Percentiles rank a stretch among this genome's conserved stretches.
phyloP scores from a whole-genome alignment of 768 basidiomycete species.

The Baorangia bicolor region DNA sequence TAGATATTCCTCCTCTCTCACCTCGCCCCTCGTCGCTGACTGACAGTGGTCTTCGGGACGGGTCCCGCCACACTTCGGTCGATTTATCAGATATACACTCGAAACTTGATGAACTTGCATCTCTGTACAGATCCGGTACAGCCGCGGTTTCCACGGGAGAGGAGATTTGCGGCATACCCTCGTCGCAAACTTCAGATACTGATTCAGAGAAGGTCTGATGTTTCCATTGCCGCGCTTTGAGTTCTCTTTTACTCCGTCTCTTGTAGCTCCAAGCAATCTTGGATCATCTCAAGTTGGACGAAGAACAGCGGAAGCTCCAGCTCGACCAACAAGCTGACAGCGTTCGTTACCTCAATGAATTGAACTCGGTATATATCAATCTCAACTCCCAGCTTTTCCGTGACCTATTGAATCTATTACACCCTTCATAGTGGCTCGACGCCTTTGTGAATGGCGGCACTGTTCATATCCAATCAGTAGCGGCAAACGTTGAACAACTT shows the following conservation, averaged over 20 bases:
- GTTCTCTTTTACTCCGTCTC: neutral
- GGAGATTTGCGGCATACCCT: neutral
- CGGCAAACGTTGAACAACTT: slow-evolving; percentile 58
- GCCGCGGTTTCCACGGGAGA: neutral
- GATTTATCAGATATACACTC: slow-evolving; percentile 32
- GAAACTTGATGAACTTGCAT: slow-evolving; percentile 40
- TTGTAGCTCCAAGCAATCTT: slow-evolving; percentile 45
- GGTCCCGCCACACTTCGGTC: neutral
- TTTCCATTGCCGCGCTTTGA: neutral
- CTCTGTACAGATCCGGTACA: slow-evolving; percentile 14
- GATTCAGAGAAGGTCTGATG: slow-evolving; percentile 22
- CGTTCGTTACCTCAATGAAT: slow-evolving; percentile 74
- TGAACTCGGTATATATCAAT: slow-evolving; percentile 55
- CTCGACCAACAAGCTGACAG: slow-evolving; percentile 71
- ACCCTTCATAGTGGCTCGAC: slow-evolving; percentile 67
- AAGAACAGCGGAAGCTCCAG: slow-evolving; percentile 46
- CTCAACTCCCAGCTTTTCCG: neutral
- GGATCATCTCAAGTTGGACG: slow-evolving; percentile 46
- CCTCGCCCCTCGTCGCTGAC: neutral
- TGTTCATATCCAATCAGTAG: slow-evolving; percentile 64
- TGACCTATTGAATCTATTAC: neutral
- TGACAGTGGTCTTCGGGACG: neutral
- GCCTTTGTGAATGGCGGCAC: slow-evolving; percentile 77
- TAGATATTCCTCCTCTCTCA: slow-evolving; percentile 15
- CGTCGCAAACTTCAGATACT: slow-evolving; percentile 1